Evolutionary conservation across 1,139 yeast genomes (phyloP).

Genomic region (Hansenula sp.): DNA sequence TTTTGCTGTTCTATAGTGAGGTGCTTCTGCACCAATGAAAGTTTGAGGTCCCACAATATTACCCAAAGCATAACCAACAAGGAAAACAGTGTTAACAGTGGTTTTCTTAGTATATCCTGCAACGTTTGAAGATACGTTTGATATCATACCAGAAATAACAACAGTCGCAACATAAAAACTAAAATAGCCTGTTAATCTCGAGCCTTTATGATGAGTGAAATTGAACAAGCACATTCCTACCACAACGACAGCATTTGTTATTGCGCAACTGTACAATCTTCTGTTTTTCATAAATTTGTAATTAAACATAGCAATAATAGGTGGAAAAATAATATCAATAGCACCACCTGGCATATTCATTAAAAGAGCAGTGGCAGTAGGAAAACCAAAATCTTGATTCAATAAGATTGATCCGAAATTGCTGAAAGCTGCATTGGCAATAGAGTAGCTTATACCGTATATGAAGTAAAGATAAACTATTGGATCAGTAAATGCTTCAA

Average conservation of each 20-base stretch:
- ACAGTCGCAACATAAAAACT: slow-evolving; percentile 8
- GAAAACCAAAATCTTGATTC: slow-evolving; percentile 30
- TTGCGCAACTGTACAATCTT: slow-evolving; percentile 4
- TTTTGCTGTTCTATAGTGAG: slow-evolving; percentile 42
- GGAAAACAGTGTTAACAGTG: slow-evolving; percentile 26
- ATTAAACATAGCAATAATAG: slow-evolving; percentile 5
- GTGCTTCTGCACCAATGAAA: slow-evolving; percentile 48
- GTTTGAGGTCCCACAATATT: slow-evolving; percentile 68
- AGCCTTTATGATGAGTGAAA: slow-evolving; percentile 5
- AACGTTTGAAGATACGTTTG: slow-evolving; percentile 32
- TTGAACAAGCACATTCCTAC: slow-evolving; percentile 9
- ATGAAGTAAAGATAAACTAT: slow-evolving; percentile 35
- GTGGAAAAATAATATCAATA: slow-evolving; percentile 1
- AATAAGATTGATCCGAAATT: slow-evolving; percentile 30
- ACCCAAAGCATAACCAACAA: slow-evolving; percentile 61
- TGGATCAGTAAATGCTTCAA: slow-evolving; percentile 36
- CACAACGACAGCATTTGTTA: slow-evolving; percentile 3
- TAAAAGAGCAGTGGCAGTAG: slow-evolving; percentile 33
- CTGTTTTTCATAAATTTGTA: slow-evolving; percentile 3
- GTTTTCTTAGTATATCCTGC: slow-evolving; percentile 43
- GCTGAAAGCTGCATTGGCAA: slow-evolving; percentile 25
- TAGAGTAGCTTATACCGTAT: slow-evolving; percentile 29
- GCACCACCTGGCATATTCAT: slow-evolving; percentile 34
- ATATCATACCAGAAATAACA: slow-evolving; percentile 6
- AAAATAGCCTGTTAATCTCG: slow-evolving; percentile 2